A percentile compares a stretch with the other conserved stretches of the same genome.
phyloP scores from a whole-genome alignment of 2,329 filamentous ascomycete species.

The Colletotrichum camelliae region DNA sequence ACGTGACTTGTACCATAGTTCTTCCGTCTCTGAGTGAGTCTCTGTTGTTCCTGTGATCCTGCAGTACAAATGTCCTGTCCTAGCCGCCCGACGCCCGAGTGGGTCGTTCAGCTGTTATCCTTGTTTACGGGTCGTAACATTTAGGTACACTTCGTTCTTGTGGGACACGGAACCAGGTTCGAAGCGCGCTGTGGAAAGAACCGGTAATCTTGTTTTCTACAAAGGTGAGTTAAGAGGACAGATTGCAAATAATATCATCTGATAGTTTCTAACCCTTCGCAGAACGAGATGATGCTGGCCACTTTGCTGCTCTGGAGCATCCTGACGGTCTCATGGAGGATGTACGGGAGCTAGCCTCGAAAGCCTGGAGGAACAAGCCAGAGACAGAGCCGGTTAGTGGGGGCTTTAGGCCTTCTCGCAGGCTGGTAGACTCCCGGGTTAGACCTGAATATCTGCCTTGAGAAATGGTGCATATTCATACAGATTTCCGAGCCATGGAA shows the following conservation, averaged over 20 bases:
- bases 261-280: background rate
- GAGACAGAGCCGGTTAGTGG: background rate
- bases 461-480: background rate
- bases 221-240: background rate
- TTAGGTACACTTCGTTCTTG: conserved; percentile 19
- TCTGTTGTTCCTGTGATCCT: too few relatives aligned
- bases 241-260: background rate
- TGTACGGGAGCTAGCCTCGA: background rate
- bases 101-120: too few relatives aligned
- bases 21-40: too few relatives aligned
- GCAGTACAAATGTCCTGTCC: too few relatives aligned
- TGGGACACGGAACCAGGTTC: conserved; percentile 19
- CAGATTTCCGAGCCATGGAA: background rate
- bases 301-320: conserved; percentile 24
- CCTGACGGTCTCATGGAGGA: conserved; percentile 4
- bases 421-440: background rate
- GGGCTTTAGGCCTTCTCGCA: background rate
- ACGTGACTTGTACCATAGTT: too few relatives aligned
- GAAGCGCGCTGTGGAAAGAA: conserved; percentile 19
- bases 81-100: too few relatives aligned
- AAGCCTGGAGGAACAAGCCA: background rate
- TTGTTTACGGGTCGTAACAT: too few relatives aligned
- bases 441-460: background rate
- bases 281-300: conserved; percentile 24
- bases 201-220: conserved; percentile 24